Evolutionary conservation across 805 yeast genomes (phyloP), one percentile per base, ranked within the genome.

Genomic region (Peterozyma xylosa): DNA sequence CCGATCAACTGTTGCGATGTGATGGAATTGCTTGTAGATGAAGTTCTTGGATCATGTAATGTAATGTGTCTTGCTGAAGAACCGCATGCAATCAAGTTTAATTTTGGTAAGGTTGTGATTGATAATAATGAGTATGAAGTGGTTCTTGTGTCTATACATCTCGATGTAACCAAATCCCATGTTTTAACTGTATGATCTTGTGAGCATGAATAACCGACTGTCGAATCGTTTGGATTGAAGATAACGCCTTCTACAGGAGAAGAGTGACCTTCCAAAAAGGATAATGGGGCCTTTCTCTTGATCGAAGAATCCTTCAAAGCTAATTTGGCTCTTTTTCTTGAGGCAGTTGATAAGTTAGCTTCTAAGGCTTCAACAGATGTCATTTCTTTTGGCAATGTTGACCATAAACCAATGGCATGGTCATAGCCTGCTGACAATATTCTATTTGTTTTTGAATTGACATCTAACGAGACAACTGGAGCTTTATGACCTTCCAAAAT

Each of bases 21-120:
- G 13, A 80, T 73, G 35, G 82, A 74, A 7, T 79, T 73, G 27
- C 27, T 21, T 5, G 76, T 69, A 2, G 82, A 71, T 1, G 78
- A 63, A 2, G 73, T 73, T 59, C 99, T 77, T 38, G 98, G 97
- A 61, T 93, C 99, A 57, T 88, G 95, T 48, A 93, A 70, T 43
- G 89, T 82, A 50, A 93, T 90, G 63, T 93, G 98, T 64, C 99
- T 83, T n/a, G 97, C 97, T 11, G 96, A 83, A 1, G 97, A 88
- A n/a, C 99, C 99, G 45, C 91, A 78, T 9, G 90, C 96, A 30
- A 93, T 65, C 44, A 93, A 68, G 49, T 86, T 77, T 42, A 82
- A 67, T 41, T 76, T 70, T 6, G 86, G 78, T 48, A 93, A 68
- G 52, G 81, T 81, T 30, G 80, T 70, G 29, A 90, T 64, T 0